Conservation (phyloP, 2,329 filamentous ascomycete species). For the Graphilbum ipis-grandicollis region DNA sequence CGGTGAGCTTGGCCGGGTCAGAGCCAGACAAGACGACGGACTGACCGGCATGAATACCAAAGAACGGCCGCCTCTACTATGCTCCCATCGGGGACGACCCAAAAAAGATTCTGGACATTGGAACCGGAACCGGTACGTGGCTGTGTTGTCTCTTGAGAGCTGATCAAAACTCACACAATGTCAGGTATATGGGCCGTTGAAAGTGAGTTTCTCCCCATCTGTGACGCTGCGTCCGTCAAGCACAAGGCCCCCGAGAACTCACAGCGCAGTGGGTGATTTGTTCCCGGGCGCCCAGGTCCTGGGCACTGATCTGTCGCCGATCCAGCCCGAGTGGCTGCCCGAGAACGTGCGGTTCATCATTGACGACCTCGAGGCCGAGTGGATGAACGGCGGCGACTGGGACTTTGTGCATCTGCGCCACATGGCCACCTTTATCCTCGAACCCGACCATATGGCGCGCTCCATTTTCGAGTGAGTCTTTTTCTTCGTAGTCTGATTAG, state of each 20-base stretch:
- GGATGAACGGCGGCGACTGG: conserved; percentile 33
- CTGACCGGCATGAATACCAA: too few species aligned
- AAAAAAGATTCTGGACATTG: conserved; percentile 27
- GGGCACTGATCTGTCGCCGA: conserved; percentile 26
- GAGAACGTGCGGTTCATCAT: conserved; percentile 44
- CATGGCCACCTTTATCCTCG: conserved; percentile 31
- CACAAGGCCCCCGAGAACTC: too few species aligned
- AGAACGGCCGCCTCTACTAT: conserved; percentile 22
- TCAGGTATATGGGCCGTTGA: conserved; percentile 21
- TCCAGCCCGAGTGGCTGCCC: conserved; percentile 31
- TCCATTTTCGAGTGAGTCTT: conserved; percentile 18
- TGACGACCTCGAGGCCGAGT: conserved; percentile 43
- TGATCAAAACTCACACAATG: not conserved
- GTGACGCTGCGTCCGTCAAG: too few species aligned
- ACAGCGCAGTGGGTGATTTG: conserved; percentile 18
- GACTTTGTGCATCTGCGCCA: conserved; percentile 37
- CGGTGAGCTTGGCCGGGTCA: conserved; percentile 11
- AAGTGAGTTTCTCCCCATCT: conserved; percentile 12
- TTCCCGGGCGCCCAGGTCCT: conserved; percentile 22
- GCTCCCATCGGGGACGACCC: conserved; percentile 22
- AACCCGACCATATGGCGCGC: conserved; percentile 28
- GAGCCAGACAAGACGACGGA: too few species aligned
- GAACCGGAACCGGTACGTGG: conserved; percentile 30
- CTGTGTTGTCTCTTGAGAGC: not conserved
- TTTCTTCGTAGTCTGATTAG: not conserved